Evolutionary conservation across 2,329 filamentous ascomycete genomes (phyloP).

Genomic region (Colletotrichum gigasporum): DNA sequence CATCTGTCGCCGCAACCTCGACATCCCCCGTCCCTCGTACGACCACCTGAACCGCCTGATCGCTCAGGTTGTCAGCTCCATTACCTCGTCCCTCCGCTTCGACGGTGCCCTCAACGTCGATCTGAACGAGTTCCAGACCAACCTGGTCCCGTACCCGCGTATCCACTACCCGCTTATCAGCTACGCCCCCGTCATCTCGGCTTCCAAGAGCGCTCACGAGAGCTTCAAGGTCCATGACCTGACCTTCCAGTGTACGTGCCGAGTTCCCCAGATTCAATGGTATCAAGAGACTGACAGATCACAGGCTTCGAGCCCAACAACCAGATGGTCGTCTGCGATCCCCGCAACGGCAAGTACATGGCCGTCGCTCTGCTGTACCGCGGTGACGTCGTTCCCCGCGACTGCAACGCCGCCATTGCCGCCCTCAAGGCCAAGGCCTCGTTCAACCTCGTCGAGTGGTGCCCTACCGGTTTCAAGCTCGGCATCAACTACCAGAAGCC

Average conservation of each 20-base stretch:
- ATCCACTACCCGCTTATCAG: constrained; percentile 80
- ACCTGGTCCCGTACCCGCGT: constrained; percentile 77
- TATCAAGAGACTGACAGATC: constrained; percentile 36
- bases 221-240: constrained; percentile 86
- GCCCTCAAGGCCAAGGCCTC: constrained; percentile 76
- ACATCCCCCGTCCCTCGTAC: constrained; percentile 74
- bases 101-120: constrained; percentile 79
- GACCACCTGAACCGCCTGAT: constrained; percentile 79
- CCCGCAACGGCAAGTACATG: constrained; percentile 81
- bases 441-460: constrained; percentile 81
- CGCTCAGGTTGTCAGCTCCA: constrained; percentile 78
- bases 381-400: constrained; percentile 75
- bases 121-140: constrained; percentile 82
- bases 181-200: constrained; percentile 77
- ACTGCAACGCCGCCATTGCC: constrained; percentile 73
- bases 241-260: constrained; percentile 74
- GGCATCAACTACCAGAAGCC: constrained; percentile 81
- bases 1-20: constrained; percentile 77
- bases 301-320: constrained; percentile 80
- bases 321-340: constrained; percentile 81
- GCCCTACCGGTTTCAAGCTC: constrained; percentile 79
- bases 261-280: neutral
- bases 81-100: constrained; percentile 77
- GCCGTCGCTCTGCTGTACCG: constrained; percentile 77
- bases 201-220: constrained; percentile 83